A percentile compares a stretch with the other conserved stretches of the same genome.
phyloP scores from a whole-genome alignment of 148 eudicot species.

The Vaccinium corymbosum region DNA sequence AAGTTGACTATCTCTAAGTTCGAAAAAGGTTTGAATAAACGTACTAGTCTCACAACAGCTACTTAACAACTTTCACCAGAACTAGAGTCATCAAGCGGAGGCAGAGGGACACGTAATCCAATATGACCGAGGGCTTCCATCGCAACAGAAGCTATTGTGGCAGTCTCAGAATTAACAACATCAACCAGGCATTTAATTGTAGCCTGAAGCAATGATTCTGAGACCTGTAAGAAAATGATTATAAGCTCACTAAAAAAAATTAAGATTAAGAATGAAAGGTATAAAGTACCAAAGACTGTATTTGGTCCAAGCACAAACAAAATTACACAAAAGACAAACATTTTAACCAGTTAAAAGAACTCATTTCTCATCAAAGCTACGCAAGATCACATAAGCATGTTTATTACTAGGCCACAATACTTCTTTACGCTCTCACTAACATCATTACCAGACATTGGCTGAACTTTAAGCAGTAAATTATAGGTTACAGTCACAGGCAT shows the following conservation, averaged over 20 bases:
- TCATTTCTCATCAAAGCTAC: background rate
- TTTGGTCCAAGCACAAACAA: background rate
- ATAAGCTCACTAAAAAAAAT: conserved; percentile 2
- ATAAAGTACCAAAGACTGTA: background rate
- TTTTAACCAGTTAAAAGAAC: background rate
- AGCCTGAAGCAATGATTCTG: conserved; percentile 50
- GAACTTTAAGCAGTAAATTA: background rate
- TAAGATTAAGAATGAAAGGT: conserved; percentile 1
- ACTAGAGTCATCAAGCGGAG: conserved; percentile 47
- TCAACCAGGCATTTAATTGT: conserved; percentile 64
- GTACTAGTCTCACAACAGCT: background rate
- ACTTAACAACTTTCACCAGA: conserved; percentile 46
- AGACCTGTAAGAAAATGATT: conserved; percentile 40
- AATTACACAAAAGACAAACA: background rate
- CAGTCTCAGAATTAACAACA: conserved; percentile 60
- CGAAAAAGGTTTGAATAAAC: background rate
- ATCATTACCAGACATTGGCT: background rate
- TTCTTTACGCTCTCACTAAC: background rate
- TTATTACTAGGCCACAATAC: background rate
- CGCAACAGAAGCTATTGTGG: conserved; percentile 81
- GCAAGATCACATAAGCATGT: background rate
- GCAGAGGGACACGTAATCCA: conserved; percentile 62
- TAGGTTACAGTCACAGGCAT: background rate
- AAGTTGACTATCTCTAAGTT: background rate
- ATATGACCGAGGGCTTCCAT: conserved; percentile 92